Conservation (phyloP, 129 eudicot species). For the Heracleum sosnowskyi region DNA sequence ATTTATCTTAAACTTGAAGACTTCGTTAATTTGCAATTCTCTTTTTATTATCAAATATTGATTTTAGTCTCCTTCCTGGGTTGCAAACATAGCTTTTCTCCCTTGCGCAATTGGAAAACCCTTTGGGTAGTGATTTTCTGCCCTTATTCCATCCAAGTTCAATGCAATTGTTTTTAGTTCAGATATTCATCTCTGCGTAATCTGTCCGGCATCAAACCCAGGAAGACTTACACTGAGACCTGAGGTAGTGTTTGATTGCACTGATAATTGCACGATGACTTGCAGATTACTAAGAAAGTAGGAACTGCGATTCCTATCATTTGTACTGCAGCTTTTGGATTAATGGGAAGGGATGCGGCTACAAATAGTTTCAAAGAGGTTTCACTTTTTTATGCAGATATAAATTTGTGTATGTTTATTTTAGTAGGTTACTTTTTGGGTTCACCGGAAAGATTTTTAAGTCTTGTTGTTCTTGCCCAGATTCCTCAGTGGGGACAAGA, state of each 20-base stretch:
- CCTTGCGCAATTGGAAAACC: no score
- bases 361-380: neutral
- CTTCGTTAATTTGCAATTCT: no score
- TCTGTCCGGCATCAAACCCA: no score
- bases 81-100: no score
- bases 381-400: neutral
- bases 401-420: neutral
- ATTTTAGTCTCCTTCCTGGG: no score
- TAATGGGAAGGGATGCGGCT: neutral
- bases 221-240: no score
- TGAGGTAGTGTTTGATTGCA: neutral
- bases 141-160: no score
- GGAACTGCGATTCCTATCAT: neutral
- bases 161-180: no score
- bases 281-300: neutral
- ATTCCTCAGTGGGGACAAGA: conserved; percentile 1
- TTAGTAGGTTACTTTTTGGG: neutral
- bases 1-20: no score
- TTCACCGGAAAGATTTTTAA: neutral
- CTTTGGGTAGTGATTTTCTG: no score
- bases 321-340: neutral
- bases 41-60: no score
- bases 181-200: no score
- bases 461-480: neutral
- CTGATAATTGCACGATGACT: neutral